phyloP scores from a whole-genome alignment of 2,329 filamentous ascomycete genomes.

The Aspergillus terreus region DNA sequence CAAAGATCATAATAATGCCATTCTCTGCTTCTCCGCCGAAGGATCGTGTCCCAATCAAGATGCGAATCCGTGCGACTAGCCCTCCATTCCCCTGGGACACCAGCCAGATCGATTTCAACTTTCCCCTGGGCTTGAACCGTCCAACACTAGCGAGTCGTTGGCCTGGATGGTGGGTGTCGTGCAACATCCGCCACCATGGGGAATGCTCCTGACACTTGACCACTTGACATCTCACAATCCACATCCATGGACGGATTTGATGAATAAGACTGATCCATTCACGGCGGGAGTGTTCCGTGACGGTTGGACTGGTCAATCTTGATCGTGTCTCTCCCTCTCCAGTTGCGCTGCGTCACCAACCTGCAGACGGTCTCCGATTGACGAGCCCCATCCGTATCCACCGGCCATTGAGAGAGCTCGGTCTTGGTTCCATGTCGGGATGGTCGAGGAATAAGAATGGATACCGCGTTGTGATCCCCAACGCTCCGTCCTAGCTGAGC shows the following conservation, averaged over 20 bases:
- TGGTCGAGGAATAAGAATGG: conserved; percentile 1
- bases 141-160: background rate
- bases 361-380: conserved; percentile 8
- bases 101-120: background rate
- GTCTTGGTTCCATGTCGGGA: background rate
- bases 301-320: conserved; percentile 4
- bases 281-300: background rate
- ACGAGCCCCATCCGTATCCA: conserved; percentile 4
- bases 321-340: background rate
- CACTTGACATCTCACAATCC: conserved; percentile 12
- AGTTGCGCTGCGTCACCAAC: background rate
- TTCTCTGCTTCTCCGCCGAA: background rate
- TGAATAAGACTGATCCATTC: too few species aligned
- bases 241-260: background rate
- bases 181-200: conserved; percentile 1
- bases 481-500: conserved; percentile 3
- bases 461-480: conserved; percentile 3
- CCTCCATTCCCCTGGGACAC: background rate
- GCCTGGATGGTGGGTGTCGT: background rate
- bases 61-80: background rate
- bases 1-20: background rate
- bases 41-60: background rate
- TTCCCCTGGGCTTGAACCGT: background rate
- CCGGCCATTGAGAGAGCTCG: conserved; percentile 5
- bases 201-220: conserved; percentile 4